Evolutionary conservation across 2,329 filamentous ascomycete genomes (phyloP).

Genomic region (Dryadomyces quercus-mongolicae): DNA sequence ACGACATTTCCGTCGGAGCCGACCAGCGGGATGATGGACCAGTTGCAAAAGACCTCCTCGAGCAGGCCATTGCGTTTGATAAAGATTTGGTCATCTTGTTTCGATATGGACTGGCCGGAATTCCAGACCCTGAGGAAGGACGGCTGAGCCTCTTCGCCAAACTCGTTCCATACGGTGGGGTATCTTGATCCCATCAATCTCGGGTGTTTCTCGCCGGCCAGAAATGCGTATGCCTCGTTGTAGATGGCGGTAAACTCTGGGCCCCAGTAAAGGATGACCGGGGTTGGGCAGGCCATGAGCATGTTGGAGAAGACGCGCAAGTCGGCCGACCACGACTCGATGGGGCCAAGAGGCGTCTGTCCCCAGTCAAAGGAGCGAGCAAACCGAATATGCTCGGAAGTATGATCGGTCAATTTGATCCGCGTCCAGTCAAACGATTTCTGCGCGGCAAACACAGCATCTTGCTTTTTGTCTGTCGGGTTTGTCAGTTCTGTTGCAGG

Average conservation of each 20-base stretch:
- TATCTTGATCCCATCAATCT: conserved; percentile 63
- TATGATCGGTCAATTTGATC: conserved; percentile 47
- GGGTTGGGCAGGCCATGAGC: conserved; percentile 68
- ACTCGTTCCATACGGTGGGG: conserved; percentile 56
- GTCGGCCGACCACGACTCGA: conserved; percentile 60
- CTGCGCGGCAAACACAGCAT: too few species aligned
- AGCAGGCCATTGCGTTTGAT: conserved; percentile 56
- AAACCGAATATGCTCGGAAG: conserved; percentile 62
- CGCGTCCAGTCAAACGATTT: conserved; percentile 74
- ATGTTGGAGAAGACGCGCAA: conserved; percentile 69
- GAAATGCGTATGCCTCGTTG: conserved; percentile 57
- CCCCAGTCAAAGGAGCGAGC: conserved; percentile 63
- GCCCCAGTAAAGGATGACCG: conserved; percentile 72
- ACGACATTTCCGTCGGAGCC: conserved; percentile 63
- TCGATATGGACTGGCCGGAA: conserved; percentile 71
- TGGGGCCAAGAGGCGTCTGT: conserved; percentile 59
- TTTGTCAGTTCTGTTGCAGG: too few species aligned
- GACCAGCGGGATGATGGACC: conserved; percentile 68
- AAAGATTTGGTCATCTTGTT: conserved; percentile 69
- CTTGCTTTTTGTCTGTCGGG: too few species aligned
- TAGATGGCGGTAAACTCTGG: conserved; percentile 57
- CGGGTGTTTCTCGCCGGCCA: conserved; percentile 70
- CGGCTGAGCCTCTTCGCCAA: conserved; percentile 59
- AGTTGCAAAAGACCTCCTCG: conserved; percentile 74
- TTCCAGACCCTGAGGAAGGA: conserved; percentile 55